phyloP scores from a whole-genome alignment of 2,329 filamentous ascomycete genomes.

The Cladosporium sp. region DNA sequence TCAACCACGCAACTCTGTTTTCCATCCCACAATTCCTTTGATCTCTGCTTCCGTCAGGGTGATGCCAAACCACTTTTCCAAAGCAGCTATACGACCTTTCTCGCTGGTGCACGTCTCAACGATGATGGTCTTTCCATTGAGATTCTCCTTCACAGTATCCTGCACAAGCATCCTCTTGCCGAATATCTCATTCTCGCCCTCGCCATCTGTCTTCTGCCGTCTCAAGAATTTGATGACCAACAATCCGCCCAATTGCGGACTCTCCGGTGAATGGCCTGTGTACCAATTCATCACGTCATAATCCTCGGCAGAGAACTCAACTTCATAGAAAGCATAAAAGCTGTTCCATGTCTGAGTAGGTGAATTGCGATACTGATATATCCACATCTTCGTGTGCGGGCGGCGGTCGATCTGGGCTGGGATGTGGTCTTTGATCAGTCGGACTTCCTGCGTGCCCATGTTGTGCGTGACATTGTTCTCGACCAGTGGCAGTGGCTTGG shows the following conservation, averaged over 20 bases:
- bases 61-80: slow-evolving; percentile 50
- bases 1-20: not conserved
- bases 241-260: slow-evolving; percentile 57
- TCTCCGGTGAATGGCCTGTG: slow-evolving; percentile 50
- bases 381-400: slow-evolving; percentile 46
- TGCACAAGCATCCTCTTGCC: slow-evolving; percentile 47
- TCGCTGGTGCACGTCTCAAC: slow-evolving; percentile 47
- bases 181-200: slow-evolving; percentile 34
- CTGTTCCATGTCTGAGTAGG: slow-evolving; percentile 57
- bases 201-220: slow-evolving; percentile 22
- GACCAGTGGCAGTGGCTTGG: slow-evolving; percentile 59
- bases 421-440: slow-evolving; percentile 28
- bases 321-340: slow-evolving; percentile 66
- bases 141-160: slow-evolving; percentile 48
- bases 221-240: slow-evolving; percentile 55
- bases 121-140: slow-evolving; percentile 47
- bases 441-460: slow-evolving; percentile 31
- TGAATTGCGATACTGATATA: slow-evolving; percentile 43
- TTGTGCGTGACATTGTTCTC: slow-evolving; percentile 46
- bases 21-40: slow-evolving; percentile 39
- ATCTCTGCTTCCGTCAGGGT: slow-evolving; percentile 42
- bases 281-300: slow-evolving; percentile 62
- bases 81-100: slow-evolving; percentile 43
- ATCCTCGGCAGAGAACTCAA: slow-evolving; percentile 63
- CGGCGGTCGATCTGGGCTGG: slow-evolving; percentile 29